Base-by-base conservation (phyloP, 2,329 filamentous ascomycete genomes). In the Phyllosticta citribraziliensis region DNA sequence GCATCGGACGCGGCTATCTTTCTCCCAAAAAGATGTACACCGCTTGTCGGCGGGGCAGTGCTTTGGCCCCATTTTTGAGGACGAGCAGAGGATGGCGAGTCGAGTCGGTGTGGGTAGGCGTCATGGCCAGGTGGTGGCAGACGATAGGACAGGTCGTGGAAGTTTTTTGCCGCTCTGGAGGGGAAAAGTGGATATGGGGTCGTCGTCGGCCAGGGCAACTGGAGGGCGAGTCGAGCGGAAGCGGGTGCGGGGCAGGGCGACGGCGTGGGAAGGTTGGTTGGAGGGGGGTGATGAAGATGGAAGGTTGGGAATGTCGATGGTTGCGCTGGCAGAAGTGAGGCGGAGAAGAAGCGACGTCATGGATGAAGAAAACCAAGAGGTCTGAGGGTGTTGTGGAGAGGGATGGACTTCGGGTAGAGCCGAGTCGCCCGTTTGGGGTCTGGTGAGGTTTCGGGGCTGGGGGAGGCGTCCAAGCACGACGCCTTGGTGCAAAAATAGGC, bases 391-490 rank as follows among this genome's bases (percentile, higher is more conserved):
- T 54, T 52, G 54, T 56, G 58, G 58, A 56, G 58, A 61, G 52
- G 25, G 25, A 20, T n/a, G n/a, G n/a, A n/a, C n/a, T 35, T 61
- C 58, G 58, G 58, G 58, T 61, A 56, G 54, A 61, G 58, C 58
- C 58, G 58, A 61, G 24, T 60, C 17, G 24, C 9, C 57, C 27
- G 27, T 30, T 55, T 51, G 58, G 57, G 57, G 57, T 20, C 27
- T 59, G 51, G 52, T 25, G 51, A 55, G 52, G 40, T 52, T 52
- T 52, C 33, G 2, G 17, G 33, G 33, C 33, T 19, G 50, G 50
- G 50, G 27, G 51, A 17, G 22, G 33, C 51, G n/a, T 50, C 57
- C 30, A 24, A 27, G 35, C 52, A 33, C 19, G 11, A 14, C 51
- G 33, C 33, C 33, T 17, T 11, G 33, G 14, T 5, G 33, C 33